phyloP scores from a whole-genome alignment of 495 filamentous ascomycete genomes.

The Podospora appendiculata region DNA sequence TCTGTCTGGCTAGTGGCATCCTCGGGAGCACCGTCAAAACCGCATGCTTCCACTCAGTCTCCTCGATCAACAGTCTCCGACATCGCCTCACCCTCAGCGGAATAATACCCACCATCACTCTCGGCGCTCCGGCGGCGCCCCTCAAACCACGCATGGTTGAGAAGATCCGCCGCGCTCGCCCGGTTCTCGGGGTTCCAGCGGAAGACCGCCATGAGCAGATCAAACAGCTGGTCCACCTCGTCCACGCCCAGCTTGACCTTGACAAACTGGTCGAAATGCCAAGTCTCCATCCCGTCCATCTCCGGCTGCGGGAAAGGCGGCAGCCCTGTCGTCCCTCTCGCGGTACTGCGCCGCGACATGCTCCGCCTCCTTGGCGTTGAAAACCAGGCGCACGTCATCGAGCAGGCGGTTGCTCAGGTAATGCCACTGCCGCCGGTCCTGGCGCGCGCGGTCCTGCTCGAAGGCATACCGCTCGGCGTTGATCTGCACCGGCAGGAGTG shows the following conservation, averaged over 20 bases:
- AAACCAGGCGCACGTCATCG: too few species aligned
- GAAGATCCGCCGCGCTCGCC: neutral
- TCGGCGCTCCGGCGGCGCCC: too few species aligned
- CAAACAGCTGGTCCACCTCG: constrained; percentile 13
- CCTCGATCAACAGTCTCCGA: too few species aligned
- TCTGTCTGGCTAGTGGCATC: too few species aligned
- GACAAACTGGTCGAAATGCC: neutral
- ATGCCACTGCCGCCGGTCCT: neutral
- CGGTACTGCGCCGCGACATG: neutral
- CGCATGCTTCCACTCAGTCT: too few species aligned
- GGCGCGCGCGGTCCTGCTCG: neutral
- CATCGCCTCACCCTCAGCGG: too few species aligned
- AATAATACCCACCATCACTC: too few species aligned
- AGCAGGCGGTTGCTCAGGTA: neutral
- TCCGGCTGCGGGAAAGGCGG: neutral
- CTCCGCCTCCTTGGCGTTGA: neutral
- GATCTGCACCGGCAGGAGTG: neutral
- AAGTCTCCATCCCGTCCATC: neutral
- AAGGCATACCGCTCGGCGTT: neutral
- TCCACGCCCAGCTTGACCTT: constrained; percentile 1
- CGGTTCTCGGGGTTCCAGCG: constrained; percentile 15
- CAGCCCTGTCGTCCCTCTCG: neutral
- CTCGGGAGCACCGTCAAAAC: too few species aligned
- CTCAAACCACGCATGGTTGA: constrained; percentile 14
- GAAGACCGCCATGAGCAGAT: constrained; percentile 14